These are phyloP conservation scores for Malbranchea cinnamomea DNA, from an alignment of 2,329 filamentous ascomycete genomes.

Conservation along the genomic window DNA sequence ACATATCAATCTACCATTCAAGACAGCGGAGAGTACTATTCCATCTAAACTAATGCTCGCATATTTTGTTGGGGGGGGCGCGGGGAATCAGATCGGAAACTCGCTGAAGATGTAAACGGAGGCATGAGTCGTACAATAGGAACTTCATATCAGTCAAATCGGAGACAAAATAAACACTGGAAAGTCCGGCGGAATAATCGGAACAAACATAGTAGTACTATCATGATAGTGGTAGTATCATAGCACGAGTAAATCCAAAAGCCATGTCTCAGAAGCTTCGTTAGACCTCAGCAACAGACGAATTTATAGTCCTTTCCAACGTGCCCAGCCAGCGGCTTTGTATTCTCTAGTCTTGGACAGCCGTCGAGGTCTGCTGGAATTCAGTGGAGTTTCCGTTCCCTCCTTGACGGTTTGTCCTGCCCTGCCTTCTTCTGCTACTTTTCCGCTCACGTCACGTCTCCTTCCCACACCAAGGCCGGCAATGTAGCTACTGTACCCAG, in stretches of 20 bases:
- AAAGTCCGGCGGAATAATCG: not conserved
- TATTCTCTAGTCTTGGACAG: slow-evolving; percentile 10
- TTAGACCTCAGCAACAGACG: no score
- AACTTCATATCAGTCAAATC: slow-evolving; percentile 1
- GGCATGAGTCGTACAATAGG: not conserved
- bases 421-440: slow-evolving; percentile 32
- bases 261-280: no score
- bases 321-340: slow-evolving; percentile 31
- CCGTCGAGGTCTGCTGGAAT: slow-evolving; percentile 7
- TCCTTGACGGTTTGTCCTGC: slow-evolving; percentile 14
- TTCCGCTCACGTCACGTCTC: slow-evolving; percentile 32
- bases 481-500: slow-evolving; percentile 28
- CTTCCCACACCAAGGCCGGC: slow-evolving; percentile 30
- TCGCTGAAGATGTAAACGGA: no score
- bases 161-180: slow-evolving; percentile 3
- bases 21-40: no score
- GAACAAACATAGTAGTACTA: slow-evolving; percentile 4
- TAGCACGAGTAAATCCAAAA: no score
- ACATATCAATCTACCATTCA: no score
- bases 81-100: no score
- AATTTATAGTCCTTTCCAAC: slow-evolving; percentile 30
- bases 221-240: no score
- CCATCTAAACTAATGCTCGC: no score
- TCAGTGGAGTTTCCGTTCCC: slow-evolving; percentile 9
- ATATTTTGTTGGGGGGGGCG: no score